Evolutionary conservation across 441 rosid genomes (phyloP).

Genomic region (Gossypium lobatum): DNA sequence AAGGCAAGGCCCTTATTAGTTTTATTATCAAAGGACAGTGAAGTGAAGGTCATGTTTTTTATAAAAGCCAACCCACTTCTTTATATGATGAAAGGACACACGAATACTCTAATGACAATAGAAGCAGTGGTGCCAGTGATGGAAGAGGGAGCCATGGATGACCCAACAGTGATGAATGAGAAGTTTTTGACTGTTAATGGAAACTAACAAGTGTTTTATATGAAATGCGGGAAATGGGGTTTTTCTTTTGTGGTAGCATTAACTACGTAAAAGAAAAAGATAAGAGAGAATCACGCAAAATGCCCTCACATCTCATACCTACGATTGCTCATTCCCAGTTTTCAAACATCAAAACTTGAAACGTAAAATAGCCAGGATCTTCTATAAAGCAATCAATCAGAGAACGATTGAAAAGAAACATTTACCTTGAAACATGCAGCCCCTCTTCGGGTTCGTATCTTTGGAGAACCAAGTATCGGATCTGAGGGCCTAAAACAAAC

Average conservation of each 20-base stretch:
- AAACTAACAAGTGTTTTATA: no score
- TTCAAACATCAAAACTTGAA: background rate
- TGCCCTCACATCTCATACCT: slow-evolving; percentile 11
- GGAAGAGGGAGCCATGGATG: no score
- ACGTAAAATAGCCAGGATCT: background rate
- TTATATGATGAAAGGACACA: background rate
- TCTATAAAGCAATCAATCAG: no score
- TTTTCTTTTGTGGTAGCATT: background rate
- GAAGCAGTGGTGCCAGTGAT: background rate
- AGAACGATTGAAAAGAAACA: no score
- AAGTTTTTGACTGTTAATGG: no score
- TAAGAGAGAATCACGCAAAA: background rate
- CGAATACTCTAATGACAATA: background rate
- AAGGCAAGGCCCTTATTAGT: background rate
- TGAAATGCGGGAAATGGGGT: no score
- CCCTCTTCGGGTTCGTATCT: background rate
- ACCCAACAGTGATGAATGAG: no score
- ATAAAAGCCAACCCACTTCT: background rate
- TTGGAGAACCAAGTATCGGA: background rate
- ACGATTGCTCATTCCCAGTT: background rate
- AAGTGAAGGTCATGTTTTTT: background rate
- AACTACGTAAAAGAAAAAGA: background rate
- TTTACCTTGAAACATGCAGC: background rate
- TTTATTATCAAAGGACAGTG: background rate
- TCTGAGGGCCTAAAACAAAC: background rate